Base-by-base conservation (phyloP, 345 rosid species). In the Nephelium lappaceum region DNA sequence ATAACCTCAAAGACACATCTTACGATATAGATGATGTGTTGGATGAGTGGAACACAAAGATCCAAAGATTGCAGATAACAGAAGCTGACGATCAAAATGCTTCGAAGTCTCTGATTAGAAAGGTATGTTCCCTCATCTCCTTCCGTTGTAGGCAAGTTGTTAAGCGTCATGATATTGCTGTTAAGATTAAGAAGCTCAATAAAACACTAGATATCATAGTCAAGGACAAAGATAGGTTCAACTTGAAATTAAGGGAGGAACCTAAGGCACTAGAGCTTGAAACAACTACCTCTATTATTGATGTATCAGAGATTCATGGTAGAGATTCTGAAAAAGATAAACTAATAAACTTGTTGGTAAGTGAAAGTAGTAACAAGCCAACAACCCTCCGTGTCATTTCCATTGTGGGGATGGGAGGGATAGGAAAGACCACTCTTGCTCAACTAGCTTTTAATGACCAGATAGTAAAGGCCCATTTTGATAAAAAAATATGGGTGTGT, bases 271-370 rank as follows among this genome's bases (percentile, higher is more conserved):
- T 21, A 62, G 18, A 11, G n/a, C 18, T 18, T 16, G 63, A 65
- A 14, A 61, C 38, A 42, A 73, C 72, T 9, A 24, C 67, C 31
- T 69, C 78, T 24, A 5, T 31, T 16, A 6, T 78, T 21, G 73
- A 69, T 41, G 60, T 67, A 14, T 14, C 64, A 12, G 47, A 77
- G 55, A 45, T 81, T 14, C 51, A 24, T 45, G 84, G 75, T 18
- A 77, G 84, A 51, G 53, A 31, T 12, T 5, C 61, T n/a, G 75
- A 67, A 11, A 77, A 11, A 7, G 11, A 21, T 0, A 2, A 3
- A 61, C 0, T 81, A 18, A 15, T 60, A 12, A 12, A 39, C 36
- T 68, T 47, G 42, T 42, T 77, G 71, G 14, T 83, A 66, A 51
- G 75, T 9, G 39, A 24, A 0, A 61, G 38, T 19, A 49, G 43